Evolutionary conservation across 306 rosid species (phyloP).

Genomic region (Begonia fuchsioides): DNA sequence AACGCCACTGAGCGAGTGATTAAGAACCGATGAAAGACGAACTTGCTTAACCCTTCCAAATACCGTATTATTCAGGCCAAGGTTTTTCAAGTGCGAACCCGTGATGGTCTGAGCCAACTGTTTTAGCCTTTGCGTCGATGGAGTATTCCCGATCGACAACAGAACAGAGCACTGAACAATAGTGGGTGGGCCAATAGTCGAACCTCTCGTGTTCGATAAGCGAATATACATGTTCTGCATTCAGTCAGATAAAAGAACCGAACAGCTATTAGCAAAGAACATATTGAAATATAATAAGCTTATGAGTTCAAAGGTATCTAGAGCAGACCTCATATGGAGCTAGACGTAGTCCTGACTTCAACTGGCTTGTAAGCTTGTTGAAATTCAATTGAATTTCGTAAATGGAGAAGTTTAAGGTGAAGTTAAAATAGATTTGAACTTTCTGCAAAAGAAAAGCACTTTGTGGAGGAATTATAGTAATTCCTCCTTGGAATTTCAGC

Average conservation of each 20-base stretch:
- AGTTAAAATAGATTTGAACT: slow-evolving; percentile 48
- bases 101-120: slow-evolving; percentile 80
- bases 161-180: slow-evolving; percentile 54
- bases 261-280: slow-evolving; percentile 13
- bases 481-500: slow-evolving; percentile 71
- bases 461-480: slow-evolving; percentile 56
- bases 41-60: slow-evolving; percentile 94
- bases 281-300: neutral
- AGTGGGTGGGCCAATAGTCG: slow-evolving; percentile 60
- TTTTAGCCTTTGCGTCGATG: slow-evolving; percentile 49
- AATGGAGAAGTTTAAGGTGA: slow-evolving; percentile 65
- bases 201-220: slow-evolving; percentile 60
- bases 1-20: slow-evolving; percentile 55
- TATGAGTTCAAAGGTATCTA: neutral
- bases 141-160: slow-evolving; percentile 53
- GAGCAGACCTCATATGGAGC: slow-evolving; percentile 53
- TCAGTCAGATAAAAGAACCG: slow-evolving; percentile 16
- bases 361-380: slow-evolving; percentile 46
- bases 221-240: slow-evolving; percentile 51
- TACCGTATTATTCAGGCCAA: slow-evolving; percentile 73
- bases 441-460: slow-evolving; percentile 66
- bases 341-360: slow-evolving; percentile 56
- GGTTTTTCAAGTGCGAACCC: slow-evolving; percentile 54
- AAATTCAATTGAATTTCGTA: slow-evolving; percentile 47
- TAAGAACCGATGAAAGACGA: slow-evolving; percentile 58